These are phyloP conservation scores for Hydrangea macrophylla DNA, from an alignment of 148 eudicot genomes.

Conservation along the genomic window DNA sequence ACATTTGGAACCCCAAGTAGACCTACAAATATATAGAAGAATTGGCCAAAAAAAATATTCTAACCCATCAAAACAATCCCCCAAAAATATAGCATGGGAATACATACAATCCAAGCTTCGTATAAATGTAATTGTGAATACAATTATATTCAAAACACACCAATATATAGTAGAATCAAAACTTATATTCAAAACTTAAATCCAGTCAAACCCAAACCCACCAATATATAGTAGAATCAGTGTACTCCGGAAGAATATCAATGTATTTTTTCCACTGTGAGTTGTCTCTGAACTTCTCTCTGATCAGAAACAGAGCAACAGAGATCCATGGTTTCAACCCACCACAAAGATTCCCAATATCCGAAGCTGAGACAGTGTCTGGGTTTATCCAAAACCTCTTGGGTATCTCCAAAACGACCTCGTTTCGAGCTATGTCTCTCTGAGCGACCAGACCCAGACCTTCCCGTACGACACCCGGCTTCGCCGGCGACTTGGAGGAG, in stretches of 20 bases:
- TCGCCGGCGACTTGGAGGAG: conserved; percentile 56
- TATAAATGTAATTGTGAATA: not conserved
- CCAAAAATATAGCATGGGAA: not conserved
- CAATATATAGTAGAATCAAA: not conserved
- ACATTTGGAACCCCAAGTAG: not conserved
- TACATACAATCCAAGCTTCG: no score
- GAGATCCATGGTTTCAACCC: conserved; percentile 90
- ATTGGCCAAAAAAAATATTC: not conserved
- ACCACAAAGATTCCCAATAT: conserved; percentile 65
- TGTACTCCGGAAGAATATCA: conserved; percentile 63
- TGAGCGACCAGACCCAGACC: conserved; percentile 82
- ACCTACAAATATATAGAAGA: not conserved
- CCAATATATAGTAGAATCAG: conserved; percentile 92
- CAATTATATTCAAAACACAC: not conserved
- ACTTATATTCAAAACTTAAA: not conserved
- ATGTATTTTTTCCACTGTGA: conserved; percentile 66
- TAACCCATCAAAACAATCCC: not conserved
- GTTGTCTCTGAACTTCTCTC: conserved; percentile 49
- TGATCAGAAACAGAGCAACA: conserved; percentile 79
- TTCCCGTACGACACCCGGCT: conserved; percentile 63
- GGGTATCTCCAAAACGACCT: conserved; percentile 93
- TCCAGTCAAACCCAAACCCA: conserved; percentile 52
- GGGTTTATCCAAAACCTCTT: conserved; percentile 80
- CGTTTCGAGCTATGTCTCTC: conserved; percentile 62
- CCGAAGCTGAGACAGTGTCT: conserved; percentile 64